Base-by-base conservation (phyloP, 2,329 filamentous ascomycete species). In the Hypoxylon sp. region DNA sequence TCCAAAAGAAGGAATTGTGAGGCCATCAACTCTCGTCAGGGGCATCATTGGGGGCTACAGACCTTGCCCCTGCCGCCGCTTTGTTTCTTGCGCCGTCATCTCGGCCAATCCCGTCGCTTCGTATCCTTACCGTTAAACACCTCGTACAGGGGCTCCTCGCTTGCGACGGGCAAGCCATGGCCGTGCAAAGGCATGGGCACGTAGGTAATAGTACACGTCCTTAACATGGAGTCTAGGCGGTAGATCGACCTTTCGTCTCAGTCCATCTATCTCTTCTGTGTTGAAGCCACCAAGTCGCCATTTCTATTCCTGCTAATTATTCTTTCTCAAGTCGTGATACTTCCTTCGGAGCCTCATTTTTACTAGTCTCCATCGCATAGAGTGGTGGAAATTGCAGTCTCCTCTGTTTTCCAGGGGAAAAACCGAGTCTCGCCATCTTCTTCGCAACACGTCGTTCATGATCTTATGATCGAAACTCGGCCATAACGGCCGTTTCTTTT, bases 391-490 rank as follows among this genome's bases (percentile, higher is more conserved):
- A 42, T 55, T 51, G 51, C 54, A 29, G 29, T 51, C 38, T 51
- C 48, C 36, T 47, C 46, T 49, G 43, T 57, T 52, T 35, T 11
- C 47, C 36, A 32, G 27, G 29, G 55, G 54, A 51, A 57, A 53
- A 47, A 35, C 38, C 36, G 61, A 44, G 47, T 50, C 51, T 51
- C 50, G n/a, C 55, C 36, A 45, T 60, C 38, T 48, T 50, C 51
- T 60, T 63, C 58, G 51, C 41, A 60, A 35, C 50, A 45, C 54
- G 41, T 56, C 50, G 56, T 75, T 71, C 64, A 75, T 76, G 73
- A 69, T 68, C 67, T 66, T 61, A 64, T 69, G 67, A 70, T 63
- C 60, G 49, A 68, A 66, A 66, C 42, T 51, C 64, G 74, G 73
- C 73, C 73, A 63, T 57, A 64, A 67, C 62, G 72, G 72, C 73